Conservation (phyloP, 305 asterid genomes). For the Petunia hybrid region DNA sequence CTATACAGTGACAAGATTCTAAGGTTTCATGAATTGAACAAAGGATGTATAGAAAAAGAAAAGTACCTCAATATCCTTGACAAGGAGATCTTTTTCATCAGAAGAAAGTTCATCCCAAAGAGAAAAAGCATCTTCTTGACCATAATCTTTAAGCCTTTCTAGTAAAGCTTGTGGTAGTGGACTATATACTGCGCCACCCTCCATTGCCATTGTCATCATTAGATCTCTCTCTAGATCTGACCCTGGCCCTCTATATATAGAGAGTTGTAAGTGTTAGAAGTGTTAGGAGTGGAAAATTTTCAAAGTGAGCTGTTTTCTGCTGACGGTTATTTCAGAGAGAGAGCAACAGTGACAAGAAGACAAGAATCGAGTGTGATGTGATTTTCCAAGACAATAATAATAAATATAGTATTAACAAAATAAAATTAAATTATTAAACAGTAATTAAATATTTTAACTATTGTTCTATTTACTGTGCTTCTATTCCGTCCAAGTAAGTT, state of each 20-base stretch:
- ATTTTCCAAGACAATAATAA: too few relatives aligned
- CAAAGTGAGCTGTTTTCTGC: neutral
- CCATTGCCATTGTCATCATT: slow-evolving; percentile 54
- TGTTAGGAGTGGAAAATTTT: neutral
- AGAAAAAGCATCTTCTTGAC: slow-evolving; percentile 90
- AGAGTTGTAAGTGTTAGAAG: slow-evolving; percentile 8
- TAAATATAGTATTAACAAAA: too few relatives aligned
- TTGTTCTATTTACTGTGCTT: too few relatives aligned
- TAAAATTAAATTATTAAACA: too few relatives aligned
- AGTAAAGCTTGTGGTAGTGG: slow-evolving; percentile 75
- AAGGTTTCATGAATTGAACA: neutral
- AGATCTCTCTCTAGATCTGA: slow-evolving; percentile 48
- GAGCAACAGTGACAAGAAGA: too few relatives aligned
- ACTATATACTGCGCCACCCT: slow-evolving; percentile 42
- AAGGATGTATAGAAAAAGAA: neutral
- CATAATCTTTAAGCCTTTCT: slow-evolving; percentile 97
- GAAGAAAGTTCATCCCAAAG: slow-evolving; percentile 91
- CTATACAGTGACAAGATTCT: too few relatives aligned
- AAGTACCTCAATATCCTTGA: slow-evolving; percentile 85
- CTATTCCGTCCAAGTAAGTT: too few relatives aligned
- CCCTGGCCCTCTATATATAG: slow-evolving; percentile 41
- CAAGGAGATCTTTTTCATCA: slow-evolving; percentile 72
- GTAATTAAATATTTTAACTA: too few relatives aligned
- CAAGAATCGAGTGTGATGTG: too few relatives aligned
- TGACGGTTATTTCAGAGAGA: too few relatives aligned